phyloP scores from a whole-genome alignment of 805 yeast genomes.

The Citeromyces nyonsensis region DNA sequence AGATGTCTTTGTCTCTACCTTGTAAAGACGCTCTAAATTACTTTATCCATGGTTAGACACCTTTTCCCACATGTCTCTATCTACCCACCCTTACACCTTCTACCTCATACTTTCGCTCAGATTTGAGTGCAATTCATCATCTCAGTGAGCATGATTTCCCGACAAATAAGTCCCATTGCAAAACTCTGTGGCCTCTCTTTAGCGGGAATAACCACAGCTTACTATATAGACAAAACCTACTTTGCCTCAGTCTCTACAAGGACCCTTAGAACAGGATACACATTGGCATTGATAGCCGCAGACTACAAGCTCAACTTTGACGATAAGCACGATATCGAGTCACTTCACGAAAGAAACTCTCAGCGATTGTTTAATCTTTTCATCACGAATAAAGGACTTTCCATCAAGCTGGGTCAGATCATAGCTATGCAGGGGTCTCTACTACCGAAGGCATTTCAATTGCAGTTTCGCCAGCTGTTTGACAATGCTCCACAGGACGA shows the following conservation, averaged over 20 bases:
- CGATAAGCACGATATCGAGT: conserved; percentile 26
- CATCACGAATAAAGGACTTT: conserved; percentile 37
- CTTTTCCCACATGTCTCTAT: no score
- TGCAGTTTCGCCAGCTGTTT: conserved; percentile 37
- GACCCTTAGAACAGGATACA: conserved; percentile 32
- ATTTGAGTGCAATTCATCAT: no score
- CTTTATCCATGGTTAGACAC: no score
- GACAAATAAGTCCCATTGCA: not conserved
- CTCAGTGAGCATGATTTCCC: no score
- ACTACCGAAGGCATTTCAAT: conserved; percentile 51
- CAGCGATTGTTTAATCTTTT: conserved; percentile 28
- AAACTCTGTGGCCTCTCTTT: not conserved
- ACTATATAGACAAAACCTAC: conserved; percentile 16
- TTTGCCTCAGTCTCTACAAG: conserved; percentile 37
- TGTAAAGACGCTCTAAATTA: no score
- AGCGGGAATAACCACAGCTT: not conserved
- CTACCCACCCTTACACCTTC: no score
- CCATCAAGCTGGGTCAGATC: conserved; percentile 68
- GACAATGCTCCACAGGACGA: conserved; percentile 53
- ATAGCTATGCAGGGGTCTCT: conserved; percentile 60
- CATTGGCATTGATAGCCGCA: conserved; percentile 32
- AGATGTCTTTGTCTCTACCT: no score
- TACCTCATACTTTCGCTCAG: no score
- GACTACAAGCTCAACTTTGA: conserved; percentile 44
- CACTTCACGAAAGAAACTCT: conserved; percentile 46